Conservation (phyloP, 2,329 filamentous ascomycete genomes). For the Aspergillus fumigatus region DNA sequence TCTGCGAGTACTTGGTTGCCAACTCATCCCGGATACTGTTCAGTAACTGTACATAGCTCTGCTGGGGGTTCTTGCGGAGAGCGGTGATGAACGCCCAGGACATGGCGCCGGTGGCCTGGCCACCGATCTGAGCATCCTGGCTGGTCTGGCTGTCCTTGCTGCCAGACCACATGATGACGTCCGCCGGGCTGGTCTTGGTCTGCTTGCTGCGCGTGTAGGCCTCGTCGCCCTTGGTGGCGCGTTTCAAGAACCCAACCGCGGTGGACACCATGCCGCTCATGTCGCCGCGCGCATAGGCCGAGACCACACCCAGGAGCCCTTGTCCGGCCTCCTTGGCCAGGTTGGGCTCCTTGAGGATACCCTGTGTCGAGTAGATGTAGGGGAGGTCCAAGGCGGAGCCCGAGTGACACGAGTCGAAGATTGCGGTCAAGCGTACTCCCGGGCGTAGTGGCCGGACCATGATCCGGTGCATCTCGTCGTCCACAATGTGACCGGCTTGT, state of each 20-base stretch:
- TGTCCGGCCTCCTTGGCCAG: conserved; percentile 64
- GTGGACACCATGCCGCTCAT: conserved; percentile 73
- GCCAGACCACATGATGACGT: conserved; percentile 97
- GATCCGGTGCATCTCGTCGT: conserved; percentile 72
- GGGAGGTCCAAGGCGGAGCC: conserved; percentile 63
- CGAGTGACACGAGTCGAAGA: conserved; percentile 66
- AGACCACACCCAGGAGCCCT: conserved; percentile 62
- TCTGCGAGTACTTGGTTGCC: conserved; percentile 81
- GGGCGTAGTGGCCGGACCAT: conserved; percentile 73
- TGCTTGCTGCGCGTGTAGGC: conserved; percentile 74
- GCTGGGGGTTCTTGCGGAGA: conserved; percentile 86
- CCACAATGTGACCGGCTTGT: conserved; percentile 66
- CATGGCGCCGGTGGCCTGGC: conserved; percentile 95
- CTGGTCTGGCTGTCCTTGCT: conserved; percentile 96
- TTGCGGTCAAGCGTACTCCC: conserved; percentile 72
- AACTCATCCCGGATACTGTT: conserved; percentile 94
- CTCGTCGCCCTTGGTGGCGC: conserved; percentile 73
- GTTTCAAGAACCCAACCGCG: conserved; percentile 82
- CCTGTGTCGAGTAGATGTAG: conserved; percentile 63
- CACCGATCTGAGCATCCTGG: conserved; percentile 81
- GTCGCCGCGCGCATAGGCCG: conserved; percentile 78
- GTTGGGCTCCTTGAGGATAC: conserved; percentile 65
- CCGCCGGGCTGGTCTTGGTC: conserved; percentile 89
- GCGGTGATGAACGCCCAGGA: conserved; percentile 93
- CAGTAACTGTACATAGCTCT: conserved; percentile 91